Evolutionary conservation across 2,329 filamentous ascomycete species (phyloP).

Genomic region (Trichoderma citrinoviride): DNA sequence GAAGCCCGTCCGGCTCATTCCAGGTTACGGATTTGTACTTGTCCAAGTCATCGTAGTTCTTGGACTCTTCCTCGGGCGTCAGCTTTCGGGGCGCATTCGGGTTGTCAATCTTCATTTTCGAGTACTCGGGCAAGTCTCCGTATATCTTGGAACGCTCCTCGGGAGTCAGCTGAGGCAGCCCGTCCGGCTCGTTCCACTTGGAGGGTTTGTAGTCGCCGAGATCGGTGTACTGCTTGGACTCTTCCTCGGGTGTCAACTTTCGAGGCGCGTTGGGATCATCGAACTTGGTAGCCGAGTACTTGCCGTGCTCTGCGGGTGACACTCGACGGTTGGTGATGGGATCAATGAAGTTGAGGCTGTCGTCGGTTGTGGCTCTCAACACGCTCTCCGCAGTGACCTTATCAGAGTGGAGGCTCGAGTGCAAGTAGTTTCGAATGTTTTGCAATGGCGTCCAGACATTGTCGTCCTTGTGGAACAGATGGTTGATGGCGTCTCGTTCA

Average conservation of each 20-base stretch:
- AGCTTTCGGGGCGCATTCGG: slow-evolving; percentile 29
- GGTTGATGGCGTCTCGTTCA: slow-evolving; percentile 45
- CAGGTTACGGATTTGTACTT: slow-evolving; percentile 34
- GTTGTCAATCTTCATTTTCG: slow-evolving; percentile 31
- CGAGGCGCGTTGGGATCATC: slow-evolving; percentile 39
- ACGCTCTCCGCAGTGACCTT: slow-evolving; percentile 27
- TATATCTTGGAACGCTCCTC: slow-evolving; percentile 36
- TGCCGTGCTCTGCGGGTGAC: slow-evolving; percentile 24
- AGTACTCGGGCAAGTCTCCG: slow-evolving; percentile 38
- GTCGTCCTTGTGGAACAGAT: slow-evolving; percentile 37
- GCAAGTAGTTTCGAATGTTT: slow-evolving; percentile 37
- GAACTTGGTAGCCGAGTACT: slow-evolving; percentile 38
- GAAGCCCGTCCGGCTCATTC: slow-evolving; percentile 38
- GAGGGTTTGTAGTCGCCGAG: slow-evolving; percentile 36
- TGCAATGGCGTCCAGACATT: slow-evolving; percentile 35
- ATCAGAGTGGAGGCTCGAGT: slow-evolving; percentile 25
- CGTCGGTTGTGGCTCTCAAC: slow-evolving; percentile 28
- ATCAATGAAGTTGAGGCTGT: slow-evolving; percentile 43
- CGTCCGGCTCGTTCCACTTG: slow-evolving; percentile 33
- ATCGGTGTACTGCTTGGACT: slow-evolving; percentile 36
- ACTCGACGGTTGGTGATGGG: slow-evolving; percentile 59
- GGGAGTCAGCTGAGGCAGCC: slow-evolving; percentile 28
- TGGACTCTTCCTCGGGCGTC: slow-evolving; percentile 36
- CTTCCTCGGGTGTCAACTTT: slow-evolving; percentile 31
- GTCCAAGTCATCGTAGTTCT: slow-evolving; percentile 41